Evolutionary conservation across 2,329 filamentous ascomycete genomes (phyloP).

Genomic region (Parascedosporium putredinis): DNA sequence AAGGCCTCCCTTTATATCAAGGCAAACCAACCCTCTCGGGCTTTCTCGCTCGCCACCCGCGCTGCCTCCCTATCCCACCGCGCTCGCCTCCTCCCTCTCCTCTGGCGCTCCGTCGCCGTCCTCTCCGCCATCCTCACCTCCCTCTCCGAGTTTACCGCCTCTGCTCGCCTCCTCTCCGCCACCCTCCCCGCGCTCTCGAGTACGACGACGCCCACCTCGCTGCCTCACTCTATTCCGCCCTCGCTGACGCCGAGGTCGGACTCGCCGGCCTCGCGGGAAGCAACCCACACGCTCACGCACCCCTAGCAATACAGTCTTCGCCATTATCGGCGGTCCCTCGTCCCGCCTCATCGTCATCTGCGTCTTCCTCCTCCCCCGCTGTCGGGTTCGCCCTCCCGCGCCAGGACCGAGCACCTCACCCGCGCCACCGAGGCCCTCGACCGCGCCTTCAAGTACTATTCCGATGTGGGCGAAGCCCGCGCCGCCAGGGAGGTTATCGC

Average conservation of each 20-base stretch:
- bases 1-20: slow-evolving; percentile 63
- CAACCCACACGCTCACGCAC: too few relatives aligned
- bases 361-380: slow-evolving; percentile 25
- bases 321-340: too few relatives aligned
- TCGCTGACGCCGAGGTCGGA: slow-evolving; percentile 73
- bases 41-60: slow-evolving; percentile 65
- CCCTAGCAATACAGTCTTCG: too few relatives aligned
- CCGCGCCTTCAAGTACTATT: slow-evolving; percentile 53
- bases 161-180: slow-evolving; percentile 52
- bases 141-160: slow-evolving; percentile 60
- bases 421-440: slow-evolving; percentile 51
- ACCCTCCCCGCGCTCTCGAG: slow-evolving; percentile 66
- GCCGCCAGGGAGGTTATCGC: slow-evolving; percentile 70
- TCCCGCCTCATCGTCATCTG: too few relatives aligned
- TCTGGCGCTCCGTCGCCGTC: slow-evolving; percentile 63
- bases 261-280: slow-evolving; percentile 60
- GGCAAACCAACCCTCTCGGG: slow-evolving; percentile 59
- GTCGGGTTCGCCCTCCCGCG: too few relatives aligned
- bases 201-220: slow-evolving; percentile 51
- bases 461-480: slow-evolving; percentile 50
- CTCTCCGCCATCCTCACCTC: slow-evolving; percentile 60
- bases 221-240: slow-evolving; percentile 56
- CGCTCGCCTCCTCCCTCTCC: slow-evolving; percentile 53
- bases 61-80: slow-evolving; percentile 66
- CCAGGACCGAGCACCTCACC: slow-evolving; percentile 45